Percentiles rank a stretch among this genome's conserved stretches.
phyloP scores from a whole-genome alignment of 306 rosid species.

The Neltuma alba region DNA sequence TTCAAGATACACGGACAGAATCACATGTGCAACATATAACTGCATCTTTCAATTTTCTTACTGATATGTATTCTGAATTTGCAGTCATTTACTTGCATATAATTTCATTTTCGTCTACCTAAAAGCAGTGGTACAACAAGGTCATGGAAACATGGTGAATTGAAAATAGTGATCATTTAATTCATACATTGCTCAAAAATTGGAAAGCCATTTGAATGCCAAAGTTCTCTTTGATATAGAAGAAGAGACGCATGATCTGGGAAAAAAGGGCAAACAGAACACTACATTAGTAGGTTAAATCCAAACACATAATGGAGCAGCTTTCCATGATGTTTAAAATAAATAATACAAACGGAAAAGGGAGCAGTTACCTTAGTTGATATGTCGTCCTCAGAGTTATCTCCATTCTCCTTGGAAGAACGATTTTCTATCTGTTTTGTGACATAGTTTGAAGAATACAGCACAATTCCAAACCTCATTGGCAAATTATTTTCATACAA shows the following conservation, averaged over 20 bases:
- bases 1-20: conserved; percentile 5
- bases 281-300: conserved; percentile 21
- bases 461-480: conserved; percentile 83
- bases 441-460: conserved; percentile 84
- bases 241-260: conserved; percentile 65
- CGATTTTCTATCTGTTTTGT: conserved; percentile 49
- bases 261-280: conserved; percentile 14
- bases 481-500: conserved; percentile 80
- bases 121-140: conserved; percentile 33
- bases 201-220: conserved; percentile 74
- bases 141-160: conserved; percentile 24
- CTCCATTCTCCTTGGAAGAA: conserved; percentile 46
- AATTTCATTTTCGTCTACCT: conserved; percentile 2
- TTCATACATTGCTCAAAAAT: conserved; percentile 87
- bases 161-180: conserved; percentile 33
- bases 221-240: conserved; percentile 65
- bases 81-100: conserved; percentile 27
- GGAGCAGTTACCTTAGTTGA: conserved; percentile 67
- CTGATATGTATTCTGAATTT: conserved; percentile 25
- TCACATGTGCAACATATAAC: conserved; percentile 28
- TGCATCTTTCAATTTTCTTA: conserved; percentile 18
- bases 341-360: conserved; percentile 8
- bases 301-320: background rate
- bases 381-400: conserved; percentile 62
- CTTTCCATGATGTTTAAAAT: background rate